A percentile compares a stretch with the other conserved stretches of the same genome.
These are phyloP conservation scores for Pleurotus tuber-regium DNA, from an alignment of 768 basidiomycete genomes.

Conservation along the genomic window DNA sequence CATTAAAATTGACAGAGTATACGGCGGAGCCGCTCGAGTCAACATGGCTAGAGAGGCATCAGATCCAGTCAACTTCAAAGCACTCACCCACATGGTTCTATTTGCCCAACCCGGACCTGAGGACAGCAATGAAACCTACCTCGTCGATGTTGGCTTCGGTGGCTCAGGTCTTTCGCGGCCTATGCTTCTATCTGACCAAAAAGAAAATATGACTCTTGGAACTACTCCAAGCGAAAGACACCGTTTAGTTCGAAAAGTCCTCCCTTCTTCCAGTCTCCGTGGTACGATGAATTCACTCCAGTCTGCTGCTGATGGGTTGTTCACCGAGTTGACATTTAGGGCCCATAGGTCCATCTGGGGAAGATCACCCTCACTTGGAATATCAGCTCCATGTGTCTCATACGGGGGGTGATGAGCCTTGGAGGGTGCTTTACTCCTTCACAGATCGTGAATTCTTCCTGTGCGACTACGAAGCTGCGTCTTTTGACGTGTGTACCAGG, in stretches of 20 bases:
- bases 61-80: slow-evolving; percentile 10
- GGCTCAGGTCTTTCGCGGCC: slow-evolving; percentile 22
- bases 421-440: slow-evolving; percentile 26
- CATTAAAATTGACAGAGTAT: slow-evolving; percentile 25
- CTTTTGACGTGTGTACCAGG: slow-evolving; percentile 21
- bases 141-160: slow-evolving; percentile 32
- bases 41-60: slow-evolving; percentile 17
- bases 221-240: slow-evolving; percentile 21
- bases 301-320: background rate
- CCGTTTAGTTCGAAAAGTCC: slow-evolving; percentile 16
- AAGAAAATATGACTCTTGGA: slow-evolving; percentile 20
- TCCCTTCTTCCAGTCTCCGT: slow-evolving; percentile 21
- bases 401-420: slow-evolving; percentile 10
- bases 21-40: slow-evolving; percentile 24
- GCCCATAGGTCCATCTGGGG: background rate
- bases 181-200: slow-evolving; percentile 24
- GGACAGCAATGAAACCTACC: slow-evolving; percentile 24
- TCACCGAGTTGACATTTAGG: background rate
- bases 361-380: slow-evolving; percentile 2
- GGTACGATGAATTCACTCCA: background rate
- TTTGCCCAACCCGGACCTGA: slow-evolving; percentile 28
- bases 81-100: slow-evolving; percentile 24
- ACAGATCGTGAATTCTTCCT: slow-evolving; percentile 25
- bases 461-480: slow-evolving; percentile 21
- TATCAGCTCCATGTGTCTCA: slow-evolving; percentile 7